Conservation (phyloP, 306 rosid genomes). For the Pachyrhizus erosus region DNA sequence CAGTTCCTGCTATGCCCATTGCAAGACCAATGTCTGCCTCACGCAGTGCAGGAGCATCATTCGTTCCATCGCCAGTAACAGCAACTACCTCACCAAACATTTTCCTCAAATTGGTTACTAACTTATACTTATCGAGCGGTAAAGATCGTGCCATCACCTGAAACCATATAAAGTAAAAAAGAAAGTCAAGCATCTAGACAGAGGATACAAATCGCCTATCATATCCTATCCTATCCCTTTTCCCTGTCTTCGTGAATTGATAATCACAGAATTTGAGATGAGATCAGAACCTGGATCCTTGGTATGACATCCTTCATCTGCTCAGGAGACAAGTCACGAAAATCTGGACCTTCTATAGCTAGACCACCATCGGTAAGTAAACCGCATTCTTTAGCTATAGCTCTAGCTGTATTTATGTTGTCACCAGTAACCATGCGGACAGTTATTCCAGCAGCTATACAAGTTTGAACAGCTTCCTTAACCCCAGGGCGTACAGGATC, state of each 20-base stretch:
- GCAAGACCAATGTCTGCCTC: slow-evolving; percentile 98
- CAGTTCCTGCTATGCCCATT: slow-evolving; percentile 99
- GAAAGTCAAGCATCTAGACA: slow-evolving; percentile 32
- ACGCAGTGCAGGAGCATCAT: slow-evolving; percentile 95
- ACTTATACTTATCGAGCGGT: slow-evolving; percentile 79
- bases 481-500: slow-evolving; percentile 95
- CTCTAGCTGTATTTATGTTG: slow-evolving; percentile 87
- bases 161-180: slow-evolving; percentile 45
- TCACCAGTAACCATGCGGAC: slow-evolving; percentile 99
- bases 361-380: slow-evolving; percentile 77
- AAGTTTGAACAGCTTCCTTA: slow-evolving; percentile 83
- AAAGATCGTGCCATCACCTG: slow-evolving; percentile 97
- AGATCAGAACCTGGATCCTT: slow-evolving; percentile 74
- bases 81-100: slow-evolving; percentile 89
- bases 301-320: slow-evolving; percentile 76
- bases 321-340: slow-evolving; percentile 65
- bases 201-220: background rate
- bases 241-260: background rate
- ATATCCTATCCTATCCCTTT: background rate
- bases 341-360: slow-evolving; percentile 79
- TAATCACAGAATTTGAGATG: slow-evolving; percentile 2
- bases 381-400: slow-evolving; percentile 97
- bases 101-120: slow-evolving; percentile 73
- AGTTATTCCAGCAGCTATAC: slow-evolving; percentile 87
- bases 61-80: slow-evolving; percentile 97